Base-by-base conservation (phyloP, 2,329 filamentous ascomycete species). In the Corynespora cassiicola region DNA sequence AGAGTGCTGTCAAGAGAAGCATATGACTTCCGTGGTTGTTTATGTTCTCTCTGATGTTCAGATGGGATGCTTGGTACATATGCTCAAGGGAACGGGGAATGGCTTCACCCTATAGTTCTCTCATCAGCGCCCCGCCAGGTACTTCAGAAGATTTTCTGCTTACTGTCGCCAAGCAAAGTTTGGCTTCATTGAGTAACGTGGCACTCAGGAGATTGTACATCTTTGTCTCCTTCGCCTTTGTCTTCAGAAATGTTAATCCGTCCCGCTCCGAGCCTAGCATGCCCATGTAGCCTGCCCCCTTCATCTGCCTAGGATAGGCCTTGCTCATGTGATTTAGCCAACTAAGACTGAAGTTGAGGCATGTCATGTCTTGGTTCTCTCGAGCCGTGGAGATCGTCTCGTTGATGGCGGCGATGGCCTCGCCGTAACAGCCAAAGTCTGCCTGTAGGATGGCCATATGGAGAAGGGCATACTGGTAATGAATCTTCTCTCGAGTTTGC, bases 301-400 rank as follows among this genome's bases (percentile, higher is more conserved):
- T 80, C 51, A 90, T 82, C n/a, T 90, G 78, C 36, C 82, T 77
- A 0, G 90, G 88, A 54, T 92, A 90, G 1, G 88, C 84, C 58
- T 90, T 88, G n/a, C 86, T 87, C 55, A 96, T 95, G 61, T 96
- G 90, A 58, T 95, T 95, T 3, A 97, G 77, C 94, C 94, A 99
- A 61, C 90, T 95, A 45, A 99, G 80, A 20, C 90, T 88, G 69
- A 95, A 97, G 66, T 96, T 97, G 39, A 99, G 77, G 62, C 94
- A 97, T 4, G 82, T 85, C 76, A 90, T 88, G 61, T 99, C 94
- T 50, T 90, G 86, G 53, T 95, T 95, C 67, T 97, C 94, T 46
- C 92, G 78, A 1, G 94, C 94, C n/a, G 90, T 95, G 0, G 91
- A 86, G 21, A 99, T 90, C 0, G 92, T 91, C 66, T 97, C 94